These are phyloP conservation scores for Debaryomyces maramus DNA, from an alignment of 805 yeast species.

Conservation along the genomic window DNA sequence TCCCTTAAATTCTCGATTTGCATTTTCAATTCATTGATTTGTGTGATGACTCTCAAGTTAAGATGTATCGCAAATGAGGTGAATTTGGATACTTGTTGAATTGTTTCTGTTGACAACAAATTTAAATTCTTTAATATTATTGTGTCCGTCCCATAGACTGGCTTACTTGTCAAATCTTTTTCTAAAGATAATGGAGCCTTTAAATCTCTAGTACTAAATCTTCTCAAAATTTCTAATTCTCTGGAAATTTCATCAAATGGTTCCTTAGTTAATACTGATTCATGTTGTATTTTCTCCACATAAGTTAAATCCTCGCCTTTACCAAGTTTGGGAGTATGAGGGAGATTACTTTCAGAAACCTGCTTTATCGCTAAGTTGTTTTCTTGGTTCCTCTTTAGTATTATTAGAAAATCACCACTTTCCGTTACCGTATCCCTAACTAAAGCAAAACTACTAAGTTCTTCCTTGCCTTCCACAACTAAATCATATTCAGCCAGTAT, in stretches of 20 bases:
- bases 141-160: not conserved
- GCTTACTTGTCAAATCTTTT: not conserved
- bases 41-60: constrained; percentile 17
- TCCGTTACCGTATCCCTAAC: constrained; percentile 27
- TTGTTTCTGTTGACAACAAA: constrained; percentile 17
- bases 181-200: not conserved
- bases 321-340: not conserved
- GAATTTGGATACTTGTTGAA: constrained; percentile 14
- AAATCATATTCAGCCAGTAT: constrained; percentile 7
- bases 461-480: constrained; percentile 6
- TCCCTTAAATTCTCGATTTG: constrained; percentile 14
- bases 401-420: constrained; percentile 29
- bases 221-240: constrained; percentile 12
- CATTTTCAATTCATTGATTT: constrained; percentile 23
- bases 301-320: constrained; percentile 1
- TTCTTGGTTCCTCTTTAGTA: constrained; percentile 10
- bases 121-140: constrained; percentile 13
- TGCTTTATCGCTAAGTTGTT: constrained; percentile 15
- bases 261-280: constrained; percentile 10
- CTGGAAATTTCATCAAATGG: constrained; percentile 20
- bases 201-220: not conserved
- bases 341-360: constrained; percentile 6
- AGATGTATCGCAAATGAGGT: constrained; percentile 20
- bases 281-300: not conserved
- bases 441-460: constrained; percentile 13